Evolutionary conservation across 1,284 basidiomycete species (phyloP).

Genomic region (Coriolopsis trogii): DNA sequence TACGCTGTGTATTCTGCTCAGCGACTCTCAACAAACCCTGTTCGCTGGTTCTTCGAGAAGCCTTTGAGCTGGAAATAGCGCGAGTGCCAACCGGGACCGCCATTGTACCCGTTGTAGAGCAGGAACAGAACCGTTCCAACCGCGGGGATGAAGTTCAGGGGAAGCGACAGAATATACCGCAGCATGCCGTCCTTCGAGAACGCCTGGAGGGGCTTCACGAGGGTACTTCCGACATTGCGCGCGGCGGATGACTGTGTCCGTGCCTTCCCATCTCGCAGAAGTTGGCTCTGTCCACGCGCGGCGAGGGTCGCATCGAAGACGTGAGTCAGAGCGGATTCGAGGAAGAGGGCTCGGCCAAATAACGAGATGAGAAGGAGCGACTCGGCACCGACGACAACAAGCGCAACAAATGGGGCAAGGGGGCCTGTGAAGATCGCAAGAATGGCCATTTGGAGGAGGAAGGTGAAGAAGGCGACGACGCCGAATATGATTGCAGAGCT

Average conservation of each 20-base stretch:
- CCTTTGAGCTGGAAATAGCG: constrained; percentile 75
- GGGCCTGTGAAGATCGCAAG: constrained; percentile 67
- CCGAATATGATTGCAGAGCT: constrained; percentile 47
- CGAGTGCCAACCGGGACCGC: constrained; percentile 61
- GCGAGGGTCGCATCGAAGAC: constrained; percentile 47
- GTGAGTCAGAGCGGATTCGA: constrained; percentile 47
- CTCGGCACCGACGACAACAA: constrained; percentile 39
- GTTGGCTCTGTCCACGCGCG: constrained; percentile 37
- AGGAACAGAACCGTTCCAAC: constrained; percentile 70
- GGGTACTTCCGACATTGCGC: constrained; percentile 35
- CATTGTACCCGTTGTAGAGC: constrained; percentile 46
- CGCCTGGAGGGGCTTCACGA: constrained; percentile 40
- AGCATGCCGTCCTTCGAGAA: constrained; percentile 31
- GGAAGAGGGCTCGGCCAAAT: constrained; percentile 49
- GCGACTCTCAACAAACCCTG: constrained; percentile 55
- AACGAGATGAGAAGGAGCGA: constrained; percentile 45
- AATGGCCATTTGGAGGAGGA: constrained; percentile 69
- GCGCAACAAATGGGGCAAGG: constrained; percentile 45
- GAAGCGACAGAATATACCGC: constrained; percentile 55
- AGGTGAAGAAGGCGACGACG: constrained; percentile 63
- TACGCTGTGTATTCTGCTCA: constrained; percentile 48
- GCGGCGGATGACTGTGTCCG: constrained; percentile 23
- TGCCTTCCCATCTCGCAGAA: constrained; percentile 39
- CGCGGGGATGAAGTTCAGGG: constrained; percentile 68
- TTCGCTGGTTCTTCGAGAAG: constrained; percentile 46